phyloP scores from a whole-genome alignment of 1,139 yeast genomes.

The Sugiyamaella grinbergsii region DNA sequence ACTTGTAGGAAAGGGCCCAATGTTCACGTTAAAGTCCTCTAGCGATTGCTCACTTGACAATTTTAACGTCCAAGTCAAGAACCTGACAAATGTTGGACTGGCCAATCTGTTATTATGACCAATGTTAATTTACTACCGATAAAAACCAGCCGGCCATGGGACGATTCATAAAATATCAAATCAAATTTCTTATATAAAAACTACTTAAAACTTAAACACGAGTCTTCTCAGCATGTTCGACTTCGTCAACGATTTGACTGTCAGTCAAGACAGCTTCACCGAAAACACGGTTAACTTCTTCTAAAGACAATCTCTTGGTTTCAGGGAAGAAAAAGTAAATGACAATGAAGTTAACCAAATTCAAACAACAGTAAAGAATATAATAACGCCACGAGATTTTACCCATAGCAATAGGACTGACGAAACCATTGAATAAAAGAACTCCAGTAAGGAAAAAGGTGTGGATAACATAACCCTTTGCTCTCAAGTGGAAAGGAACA shows the following conservation, averaged over 20 bases:
- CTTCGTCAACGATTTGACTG: slow-evolving; percentile 12
- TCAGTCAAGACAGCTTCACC: slow-evolving; percentile 17
- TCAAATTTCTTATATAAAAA: slow-evolving; percentile 6
- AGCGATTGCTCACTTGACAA: no score
- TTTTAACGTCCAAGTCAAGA: no score
- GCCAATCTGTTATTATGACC: no score
- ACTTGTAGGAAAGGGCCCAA: no score
- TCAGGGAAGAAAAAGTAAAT: slow-evolving; percentile 50
- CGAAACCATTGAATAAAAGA: slow-evolving; percentile 48
- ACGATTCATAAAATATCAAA: background rate
- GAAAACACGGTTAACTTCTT: slow-evolving; percentile 52
- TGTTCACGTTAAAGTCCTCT: no score
- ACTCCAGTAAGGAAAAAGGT: slow-evolving; percentile 32
- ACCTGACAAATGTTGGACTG: no score
- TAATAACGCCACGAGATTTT: slow-evolving; percentile 49
- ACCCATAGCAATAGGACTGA: slow-evolving; percentile 60
- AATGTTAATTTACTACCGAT: no score
- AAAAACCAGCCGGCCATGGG: no score
- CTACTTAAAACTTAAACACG: background rate
- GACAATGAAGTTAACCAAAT: slow-evolving; percentile 30
- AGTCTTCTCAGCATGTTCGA: background rate
- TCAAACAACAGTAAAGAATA: slow-evolving; percentile 41
- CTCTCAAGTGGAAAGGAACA: slow-evolving; percentile 44
- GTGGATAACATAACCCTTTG: slow-evolving; percentile 39
- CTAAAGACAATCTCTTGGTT: slow-evolving; percentile 51